Evolutionary conservation across 179 eudicot genomes (phyloP), one percentile per base, ranked within the genome.

Genomic region (Beta macrorhiza): DNA sequence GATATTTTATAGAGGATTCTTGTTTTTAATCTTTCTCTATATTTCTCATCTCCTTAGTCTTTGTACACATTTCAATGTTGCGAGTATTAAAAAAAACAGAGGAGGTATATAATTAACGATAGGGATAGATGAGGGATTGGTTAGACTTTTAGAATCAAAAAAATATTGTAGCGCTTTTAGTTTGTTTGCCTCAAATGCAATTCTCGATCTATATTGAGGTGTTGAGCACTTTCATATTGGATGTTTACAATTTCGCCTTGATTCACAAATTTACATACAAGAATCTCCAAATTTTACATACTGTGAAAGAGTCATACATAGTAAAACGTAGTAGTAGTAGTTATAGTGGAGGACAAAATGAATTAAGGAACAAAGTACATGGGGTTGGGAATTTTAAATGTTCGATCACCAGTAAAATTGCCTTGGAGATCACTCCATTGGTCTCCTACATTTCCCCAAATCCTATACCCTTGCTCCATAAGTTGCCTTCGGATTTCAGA

Each of bases 391-490:
- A 93, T 83, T 83, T 93, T 93, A 75, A 93, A 93, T 14, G 97
- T 92, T 22, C 94, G 91, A 67, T 91, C 89, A 76, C 98, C 98
- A 0, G 45, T 67, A 53, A 47, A 90, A 55, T 90, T 86, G 42
- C 98, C 98, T 81, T 88, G 90, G 47, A 93, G 87, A 81, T 93
- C 98, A 86, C 89, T 91, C 98, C 98, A 93, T 68, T 93, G 98
- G 73, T 93, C 97, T 74, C 98, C 98, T 9, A 92, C 88, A 78
- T 93, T 93, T 7, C 98, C 97, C 97, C 94, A 89, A 71, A 93
- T 87, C 70, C 91, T 91, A 81, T 92, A 93, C 16, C 98, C 98
- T 84, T 89, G 86, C 47, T 76, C 86, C 69, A 83, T 85, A 80
- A 91, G 64, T 69, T 87, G 80, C 83, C 82, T 89, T 17, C 98